Evolutionary conservation across 495 filamentous ascomycete genomes (phyloP).

Genomic region (Daldinia childiae): DNA sequence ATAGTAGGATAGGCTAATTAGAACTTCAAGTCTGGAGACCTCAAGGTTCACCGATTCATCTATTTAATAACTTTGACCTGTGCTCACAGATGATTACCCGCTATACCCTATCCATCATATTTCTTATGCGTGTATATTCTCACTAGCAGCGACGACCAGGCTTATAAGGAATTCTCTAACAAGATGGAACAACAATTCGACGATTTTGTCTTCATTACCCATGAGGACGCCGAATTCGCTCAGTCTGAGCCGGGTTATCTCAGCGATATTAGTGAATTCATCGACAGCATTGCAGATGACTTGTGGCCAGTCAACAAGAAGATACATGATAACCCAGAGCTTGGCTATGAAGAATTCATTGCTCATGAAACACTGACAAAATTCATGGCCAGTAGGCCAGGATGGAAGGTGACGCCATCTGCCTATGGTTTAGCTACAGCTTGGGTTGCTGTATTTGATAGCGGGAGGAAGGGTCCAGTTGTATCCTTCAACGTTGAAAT

Average conservation of each 20-base stretch:
- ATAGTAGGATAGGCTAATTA: slow-evolving; percentile 30
- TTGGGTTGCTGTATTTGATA: slow-evolving; percentile 63
- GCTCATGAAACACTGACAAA: slow-evolving; percentile 66
- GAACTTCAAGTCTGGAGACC: slow-evolving; percentile 13
- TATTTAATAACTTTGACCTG: slow-evolving; percentile 8
- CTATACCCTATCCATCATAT: background rate
- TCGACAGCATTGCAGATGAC: slow-evolving; percentile 49
- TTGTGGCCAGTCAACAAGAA: slow-evolving; percentile 57
- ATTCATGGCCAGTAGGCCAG: slow-evolving; percentile 61
- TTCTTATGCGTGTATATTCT: background rate
- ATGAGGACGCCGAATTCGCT: slow-evolving; percentile 35
- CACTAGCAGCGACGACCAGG: background rate
- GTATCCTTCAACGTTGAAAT: slow-evolving; percentile 69
- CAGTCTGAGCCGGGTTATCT: slow-evolving; percentile 34
- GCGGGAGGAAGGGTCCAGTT: slow-evolving; percentile 57
- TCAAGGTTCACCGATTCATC: slow-evolving; percentile 28
- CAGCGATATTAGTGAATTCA: slow-evolving; percentile 48
- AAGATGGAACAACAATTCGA: slow-evolving; percentile 35
- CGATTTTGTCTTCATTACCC: slow-evolving; percentile 42
- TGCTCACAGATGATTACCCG: background rate
- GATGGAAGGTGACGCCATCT: slow-evolving; percentile 65
- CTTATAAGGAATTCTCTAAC: background rate
- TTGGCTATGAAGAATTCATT: slow-evolving; percentile 64
- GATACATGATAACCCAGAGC: slow-evolving; percentile 71
- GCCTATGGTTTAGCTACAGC: slow-evolving; percentile 66